Evolutionary conservation across 2,329 filamentous ascomycete genomes (phyloP).

Genomic region (Alternaria arborescens): DNA sequence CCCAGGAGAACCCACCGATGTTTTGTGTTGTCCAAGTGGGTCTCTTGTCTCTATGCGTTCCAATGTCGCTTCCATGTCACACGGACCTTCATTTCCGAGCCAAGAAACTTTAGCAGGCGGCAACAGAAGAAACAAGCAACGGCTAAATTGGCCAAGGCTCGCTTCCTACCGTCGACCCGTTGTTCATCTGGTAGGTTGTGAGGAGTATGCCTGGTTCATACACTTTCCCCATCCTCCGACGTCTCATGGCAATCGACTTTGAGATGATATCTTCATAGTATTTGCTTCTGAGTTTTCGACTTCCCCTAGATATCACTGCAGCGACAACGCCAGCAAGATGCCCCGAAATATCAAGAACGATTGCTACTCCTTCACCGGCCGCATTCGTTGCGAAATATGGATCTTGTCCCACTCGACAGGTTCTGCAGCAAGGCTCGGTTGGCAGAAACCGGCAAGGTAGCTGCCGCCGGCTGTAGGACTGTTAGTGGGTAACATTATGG

Average conservation of each 20-base stretch:
- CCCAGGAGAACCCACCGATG: conserved; percentile 1
- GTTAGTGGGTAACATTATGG: not conserved
- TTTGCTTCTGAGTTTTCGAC: not conserved
- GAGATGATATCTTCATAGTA: not conserved
- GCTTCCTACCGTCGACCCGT: conserved; percentile 2
- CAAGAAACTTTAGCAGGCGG: conserved; percentile 1
- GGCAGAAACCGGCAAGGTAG: not conserved
- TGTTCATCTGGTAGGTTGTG: conserved; percentile 1
- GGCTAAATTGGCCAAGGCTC: conserved; percentile 3
- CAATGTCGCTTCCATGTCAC: conserved; percentile 6
- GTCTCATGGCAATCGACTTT: not conserved
- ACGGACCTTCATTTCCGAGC: not conserved
- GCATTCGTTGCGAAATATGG: not conserved
- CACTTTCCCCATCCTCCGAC: not conserved
- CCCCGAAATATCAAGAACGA: not conserved
- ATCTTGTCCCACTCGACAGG: not conserved
- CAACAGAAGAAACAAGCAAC: conserved; percentile 3
- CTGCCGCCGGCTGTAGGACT: not conserved
- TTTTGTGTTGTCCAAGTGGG: conserved; percentile 4
- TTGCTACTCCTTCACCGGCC: not conserved
- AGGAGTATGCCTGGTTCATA: not conserved
- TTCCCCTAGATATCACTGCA: not conserved
- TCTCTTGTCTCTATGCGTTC: not conserved
- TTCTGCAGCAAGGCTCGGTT: not conserved
- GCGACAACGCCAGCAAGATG: not conserved